Evolutionary conservation across 305 asterid species (phyloP), one percentile per base, ranked within the genome.

Genomic region (Ajuga reptans): DNA sequence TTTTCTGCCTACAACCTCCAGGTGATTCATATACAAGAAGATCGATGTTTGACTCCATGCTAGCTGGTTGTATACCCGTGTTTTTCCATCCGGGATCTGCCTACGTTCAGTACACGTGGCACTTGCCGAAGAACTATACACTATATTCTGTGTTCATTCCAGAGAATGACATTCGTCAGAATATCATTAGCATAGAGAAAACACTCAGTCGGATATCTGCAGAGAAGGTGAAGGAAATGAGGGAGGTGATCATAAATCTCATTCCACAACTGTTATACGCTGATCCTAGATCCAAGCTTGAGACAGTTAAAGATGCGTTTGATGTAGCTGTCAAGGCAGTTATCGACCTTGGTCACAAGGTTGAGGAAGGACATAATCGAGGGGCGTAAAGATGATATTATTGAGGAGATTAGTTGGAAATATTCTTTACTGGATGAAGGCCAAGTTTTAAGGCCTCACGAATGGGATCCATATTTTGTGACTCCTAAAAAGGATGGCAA

Each of bases 1-100:
- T 77, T 54, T 90, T 90, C 84, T 90, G 97, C 64, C 75, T 90
- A 29, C 97, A 90, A 71, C 97, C 97, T 50, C 94, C 80, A 68
- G 97, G 97, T 2, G 97, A 90, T 72, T 88, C 97, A 1, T 90
- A 79, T 21, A 88, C 97, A 1, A 84, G 97, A 72, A 82, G 97
- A 84, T 90, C 97, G 1, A 89, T 96, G 1, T 90, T 90, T 63
- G 97, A 88, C 66, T 79, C 96, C n/a, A 88, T 90, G 74, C 76
- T 90, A 51, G 94, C 94, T 0, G 97, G 97, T 56, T 90, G 97
- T 72, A 88, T 90, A 75, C 97, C 96, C 0, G 96, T 90, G 46
- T 90, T 90, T 61, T 90, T 82, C 80, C 97, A 90, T 51, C 97
- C 97, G 0, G 97, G 77, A 17, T 90, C 97, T 2, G 91, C 95